A percentile compares a stretch with the other conserved stretches of the same genome.
phyloP scores from a whole-genome alignment of 345 rosid genomes.

The Gossypioides kirkii region DNA sequence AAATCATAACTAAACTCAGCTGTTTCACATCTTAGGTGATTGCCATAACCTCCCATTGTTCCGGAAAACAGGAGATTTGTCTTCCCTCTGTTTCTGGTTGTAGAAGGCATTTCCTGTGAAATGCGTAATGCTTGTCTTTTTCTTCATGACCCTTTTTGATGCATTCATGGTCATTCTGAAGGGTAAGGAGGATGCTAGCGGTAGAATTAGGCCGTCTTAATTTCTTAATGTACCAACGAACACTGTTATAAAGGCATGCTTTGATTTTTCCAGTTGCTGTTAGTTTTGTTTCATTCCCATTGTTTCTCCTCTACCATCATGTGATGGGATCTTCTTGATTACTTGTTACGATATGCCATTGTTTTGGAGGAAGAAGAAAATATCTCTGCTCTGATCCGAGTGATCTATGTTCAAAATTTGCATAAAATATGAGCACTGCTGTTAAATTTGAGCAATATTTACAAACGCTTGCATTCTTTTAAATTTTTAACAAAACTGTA shows the following conservation, averaged over 20 bases:
- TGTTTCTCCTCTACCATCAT: background rate
- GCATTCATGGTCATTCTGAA: background rate
- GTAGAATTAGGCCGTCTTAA: conserved; percentile 3
- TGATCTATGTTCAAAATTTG: too few species aligned
- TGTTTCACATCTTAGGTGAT: conserved; percentile 5
- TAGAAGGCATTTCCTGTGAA: background rate
- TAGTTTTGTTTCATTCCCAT: background rate
- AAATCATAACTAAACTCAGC: conserved; percentile 8
- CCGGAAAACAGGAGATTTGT: background rate
- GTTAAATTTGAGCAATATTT: rapidly evolving
- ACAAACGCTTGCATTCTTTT: too few species aligned
- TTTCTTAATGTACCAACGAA: background rate
- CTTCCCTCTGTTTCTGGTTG: conserved; percentile 4
- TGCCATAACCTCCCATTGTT: background rate
- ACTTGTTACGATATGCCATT: background rate
- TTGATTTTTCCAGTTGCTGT: background rate
- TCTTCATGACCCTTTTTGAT: background rate
- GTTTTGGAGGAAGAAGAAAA: background rate
- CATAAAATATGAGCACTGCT: too few species aligned
- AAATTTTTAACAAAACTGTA: rapidly evolving
- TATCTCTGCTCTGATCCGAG: too few species aligned
- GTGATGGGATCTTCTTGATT: background rate
- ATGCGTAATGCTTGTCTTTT: background rate
- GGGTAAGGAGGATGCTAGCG: conserved; percentile 4
- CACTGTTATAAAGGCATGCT: background rate